phyloP scores from a whole-genome alignment of 2,329 filamentous ascomycete species.

The Aspergillus sergii region DNA sequence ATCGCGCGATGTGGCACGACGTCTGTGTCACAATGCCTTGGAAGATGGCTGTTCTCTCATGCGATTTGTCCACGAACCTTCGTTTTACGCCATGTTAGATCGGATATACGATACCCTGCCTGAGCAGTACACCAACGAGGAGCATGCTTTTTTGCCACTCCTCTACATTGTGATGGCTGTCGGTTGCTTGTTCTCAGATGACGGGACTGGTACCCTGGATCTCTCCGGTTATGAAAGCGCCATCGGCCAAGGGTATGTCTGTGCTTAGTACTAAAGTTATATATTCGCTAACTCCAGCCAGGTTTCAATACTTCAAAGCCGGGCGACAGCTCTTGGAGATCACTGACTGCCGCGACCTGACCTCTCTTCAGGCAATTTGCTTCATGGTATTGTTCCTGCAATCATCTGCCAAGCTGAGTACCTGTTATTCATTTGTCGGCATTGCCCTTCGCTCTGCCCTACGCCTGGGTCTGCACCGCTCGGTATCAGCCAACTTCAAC shows the following conservation, averaged over 20 bases:
- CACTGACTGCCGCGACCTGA: slow-evolving; percentile 69
- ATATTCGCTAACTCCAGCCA: slow-evolving; percentile 34
- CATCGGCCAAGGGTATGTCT: slow-evolving; percentile 58
- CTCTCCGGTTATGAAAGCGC: slow-evolving; percentile 52
- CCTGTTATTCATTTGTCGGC: slow-evolving; percentile 78
- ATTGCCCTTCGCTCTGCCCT: slow-evolving; percentile 76
- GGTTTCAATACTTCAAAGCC: slow-evolving; percentile 73
- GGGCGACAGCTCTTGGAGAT: slow-evolving; percentile 66
- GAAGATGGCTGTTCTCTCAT: slow-evolving; percentile 65
- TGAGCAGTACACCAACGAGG: slow-evolving; percentile 64
- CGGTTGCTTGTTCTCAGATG: slow-evolving; percentile 71
- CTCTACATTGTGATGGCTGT: slow-evolving; percentile 71
- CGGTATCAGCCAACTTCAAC: slow-evolving; percentile 68
- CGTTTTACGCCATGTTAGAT: slow-evolving; percentile 77
- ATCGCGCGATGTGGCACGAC: slow-evolving; percentile 57
- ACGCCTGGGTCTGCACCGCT: slow-evolving; percentile 75
- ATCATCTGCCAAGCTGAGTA: slow-evolving; percentile 74
- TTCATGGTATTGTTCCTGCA: slow-evolving; percentile 83
- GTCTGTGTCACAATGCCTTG: slow-evolving; percentile 62
- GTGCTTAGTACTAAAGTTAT: neutral
- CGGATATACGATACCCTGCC: slow-evolving; percentile 72
- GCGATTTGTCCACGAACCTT: slow-evolving; percentile 77
- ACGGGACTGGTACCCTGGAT: slow-evolving; percentile 53
- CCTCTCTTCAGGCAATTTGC: slow-evolving; percentile 72
- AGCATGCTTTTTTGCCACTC: slow-evolving; percentile 70